phyloP scores from a whole-genome alignment of 225 moss, liverwort and hornwort species.

The Anthoceros angustus region DNA sequence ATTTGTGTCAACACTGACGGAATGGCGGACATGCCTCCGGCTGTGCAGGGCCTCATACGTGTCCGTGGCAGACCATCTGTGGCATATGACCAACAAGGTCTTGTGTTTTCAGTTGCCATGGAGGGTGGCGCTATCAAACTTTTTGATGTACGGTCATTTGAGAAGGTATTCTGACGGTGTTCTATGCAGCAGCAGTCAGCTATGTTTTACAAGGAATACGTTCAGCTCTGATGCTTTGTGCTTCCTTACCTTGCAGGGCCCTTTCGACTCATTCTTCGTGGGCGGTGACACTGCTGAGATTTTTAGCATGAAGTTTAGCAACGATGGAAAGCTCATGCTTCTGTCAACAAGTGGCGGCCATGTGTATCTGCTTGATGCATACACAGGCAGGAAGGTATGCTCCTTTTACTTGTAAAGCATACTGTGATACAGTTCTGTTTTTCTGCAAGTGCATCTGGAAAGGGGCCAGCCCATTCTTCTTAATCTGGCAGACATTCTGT shows the following conservation, averaged over 20 bases:
- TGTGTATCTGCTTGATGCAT: conserved; percentile 80
- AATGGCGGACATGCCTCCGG: not conserved
- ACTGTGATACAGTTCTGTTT: not conserved
- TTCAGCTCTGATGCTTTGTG: not conserved
- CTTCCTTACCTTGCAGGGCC: conserved; percentile 38
- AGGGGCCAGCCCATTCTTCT: no score
- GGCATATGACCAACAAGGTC: conserved; percentile 95
- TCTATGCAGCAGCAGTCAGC: not conserved
- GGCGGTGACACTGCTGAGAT: conserved; percentile 83
- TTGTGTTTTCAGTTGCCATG: conserved; percentile 94
- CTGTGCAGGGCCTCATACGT: conserved; percentile 71
- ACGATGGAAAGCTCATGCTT: conserved; percentile 88
- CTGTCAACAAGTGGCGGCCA: conserved; percentile 70
- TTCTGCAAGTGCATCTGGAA: not conserved
- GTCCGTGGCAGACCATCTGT: conserved; percentile 93
- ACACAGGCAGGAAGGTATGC: conserved; percentile 75
- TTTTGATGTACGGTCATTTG: conserved; percentile 90
- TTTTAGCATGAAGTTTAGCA: conserved; percentile 93
- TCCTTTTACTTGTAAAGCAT: not conserved
- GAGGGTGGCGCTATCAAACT: conserved; percentile 93
- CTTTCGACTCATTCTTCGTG: conserved; percentile 84
- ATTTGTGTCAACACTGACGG: not conserved
- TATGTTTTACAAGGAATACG: not conserved
- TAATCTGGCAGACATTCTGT: not conserved
- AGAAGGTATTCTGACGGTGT: conserved; percentile 37